Conservation (phyloP, 2,329 filamentous ascomycete genomes). For the Ophiostoma ips region DNA sequence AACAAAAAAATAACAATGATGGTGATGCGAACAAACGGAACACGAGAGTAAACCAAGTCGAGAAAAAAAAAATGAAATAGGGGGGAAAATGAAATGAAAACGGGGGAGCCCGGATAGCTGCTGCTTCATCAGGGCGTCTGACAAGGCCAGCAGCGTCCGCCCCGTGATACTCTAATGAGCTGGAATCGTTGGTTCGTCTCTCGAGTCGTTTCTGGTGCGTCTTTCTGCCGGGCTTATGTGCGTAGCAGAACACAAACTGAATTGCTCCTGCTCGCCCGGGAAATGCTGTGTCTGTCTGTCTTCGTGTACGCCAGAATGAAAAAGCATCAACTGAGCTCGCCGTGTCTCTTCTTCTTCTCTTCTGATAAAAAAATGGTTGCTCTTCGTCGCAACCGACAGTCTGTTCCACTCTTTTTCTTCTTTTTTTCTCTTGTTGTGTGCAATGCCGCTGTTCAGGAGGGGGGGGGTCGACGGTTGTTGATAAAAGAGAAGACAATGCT, state of each 20-base stretch:
- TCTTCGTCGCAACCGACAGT: background rate
- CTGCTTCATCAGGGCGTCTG: no score
- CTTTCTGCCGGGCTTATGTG: background rate
- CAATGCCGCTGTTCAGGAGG: background rate
- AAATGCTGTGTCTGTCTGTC: constrained; percentile 3
- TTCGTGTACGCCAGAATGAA: background rate
- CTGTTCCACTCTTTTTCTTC: background rate
- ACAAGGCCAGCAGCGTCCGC: background rate
- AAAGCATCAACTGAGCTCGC: background rate
- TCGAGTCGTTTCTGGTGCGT: background rate
- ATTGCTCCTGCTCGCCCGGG: constrained; percentile 10
- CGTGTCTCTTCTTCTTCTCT: background rate
- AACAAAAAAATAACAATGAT: constrained; percentile 6
- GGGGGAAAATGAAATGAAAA: background rate
- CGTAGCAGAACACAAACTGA: constrained; percentile 11
- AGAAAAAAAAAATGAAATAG: background rate
- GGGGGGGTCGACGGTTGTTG: background rate
- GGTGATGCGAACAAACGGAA: background rate
- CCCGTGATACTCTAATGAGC: background rate
- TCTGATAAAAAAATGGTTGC: no score
- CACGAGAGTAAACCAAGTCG: background rate
- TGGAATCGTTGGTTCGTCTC: background rate
- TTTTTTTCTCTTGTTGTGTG: background rate
- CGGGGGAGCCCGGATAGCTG: background rate
- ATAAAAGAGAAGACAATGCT: background rate